Percentiles rank a stretch among this genome's conserved stretches.
These are phyloP conservation scores for Mycena rebaudengoi DNA, from an alignment of 768 basidiomycete genomes.

Conservation along the genomic window DNA sequence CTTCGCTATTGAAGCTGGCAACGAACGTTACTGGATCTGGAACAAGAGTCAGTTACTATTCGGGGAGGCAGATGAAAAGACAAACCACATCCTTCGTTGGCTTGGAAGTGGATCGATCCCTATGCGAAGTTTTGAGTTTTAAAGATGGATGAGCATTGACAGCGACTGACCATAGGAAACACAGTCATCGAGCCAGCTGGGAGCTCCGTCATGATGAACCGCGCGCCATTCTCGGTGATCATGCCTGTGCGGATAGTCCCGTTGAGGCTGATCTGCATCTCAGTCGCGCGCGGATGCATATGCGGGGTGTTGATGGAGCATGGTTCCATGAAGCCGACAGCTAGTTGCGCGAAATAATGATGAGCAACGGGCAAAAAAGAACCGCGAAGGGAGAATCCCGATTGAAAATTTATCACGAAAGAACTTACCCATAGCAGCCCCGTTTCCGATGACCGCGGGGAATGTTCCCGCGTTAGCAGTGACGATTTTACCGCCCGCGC, in stretches of 20 bases:
- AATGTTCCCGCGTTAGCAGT: conserved; percentile 13
- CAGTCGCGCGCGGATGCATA: conserved; percentile 25
- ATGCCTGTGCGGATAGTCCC: conserved; percentile 23
- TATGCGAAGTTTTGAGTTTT: too few species aligned
- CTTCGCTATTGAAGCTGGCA: conserved; percentile 19
- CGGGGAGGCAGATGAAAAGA: conserved; percentile 19
- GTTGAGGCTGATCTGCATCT: conserved; percentile 22
- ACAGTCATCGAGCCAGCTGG: conserved; percentile 16
- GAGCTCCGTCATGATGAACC: conserved; percentile 21
- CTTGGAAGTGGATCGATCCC: conserved; percentile 23
- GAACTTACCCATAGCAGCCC: conserved; percentile 19
- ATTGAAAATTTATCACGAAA: too few species aligned
- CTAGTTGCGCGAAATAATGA: not conserved
- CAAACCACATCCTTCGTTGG: conserved; percentile 18
- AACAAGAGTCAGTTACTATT: not conserved
- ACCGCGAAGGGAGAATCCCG: too few species aligned
- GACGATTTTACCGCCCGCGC: not conserved
- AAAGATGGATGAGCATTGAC: too few species aligned
- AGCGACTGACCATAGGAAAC: too few species aligned
- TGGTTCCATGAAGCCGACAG: conserved; percentile 9
- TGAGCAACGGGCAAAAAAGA: not conserved
- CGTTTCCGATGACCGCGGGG: conserved; percentile 20
- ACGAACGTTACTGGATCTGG: conserved; percentile 21
- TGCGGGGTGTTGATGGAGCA: conserved; percentile 24
- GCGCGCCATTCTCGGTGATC: conserved; percentile 23